Evolutionary conservation across 306 rosid genomes (phyloP).

Genomic region (Dryas drummondii): DNA sequence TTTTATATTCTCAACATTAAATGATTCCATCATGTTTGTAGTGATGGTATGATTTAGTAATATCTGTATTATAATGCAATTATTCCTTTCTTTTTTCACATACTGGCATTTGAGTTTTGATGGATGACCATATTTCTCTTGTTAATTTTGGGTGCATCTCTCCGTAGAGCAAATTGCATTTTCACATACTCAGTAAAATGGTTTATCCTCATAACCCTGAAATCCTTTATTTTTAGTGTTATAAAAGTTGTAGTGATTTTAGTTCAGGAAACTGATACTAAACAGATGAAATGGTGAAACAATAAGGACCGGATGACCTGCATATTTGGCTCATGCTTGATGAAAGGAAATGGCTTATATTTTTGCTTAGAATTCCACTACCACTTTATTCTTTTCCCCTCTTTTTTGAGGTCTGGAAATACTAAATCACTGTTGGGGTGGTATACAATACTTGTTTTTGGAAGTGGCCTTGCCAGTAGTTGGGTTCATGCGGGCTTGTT

Average conservation of each 20-base stretch:
- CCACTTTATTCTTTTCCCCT: no score
- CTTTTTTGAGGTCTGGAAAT: no score
- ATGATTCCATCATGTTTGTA: background rate
- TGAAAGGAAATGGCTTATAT: no score
- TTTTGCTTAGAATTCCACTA: no score
- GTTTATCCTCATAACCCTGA: background rate
- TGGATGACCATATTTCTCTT: background rate
- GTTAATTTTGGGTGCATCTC: background rate
- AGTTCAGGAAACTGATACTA: background rate
- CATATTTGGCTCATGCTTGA: background rate
- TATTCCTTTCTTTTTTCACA: background rate
- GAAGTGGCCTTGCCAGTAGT: no score
- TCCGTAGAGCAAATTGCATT: background rate
- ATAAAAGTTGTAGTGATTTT: background rate
- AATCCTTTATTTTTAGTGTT: background rate
- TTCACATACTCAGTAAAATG: background rate
- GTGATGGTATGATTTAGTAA: background rate
- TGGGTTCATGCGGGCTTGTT: no score
- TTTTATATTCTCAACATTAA: no score
- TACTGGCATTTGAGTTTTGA: background rate
- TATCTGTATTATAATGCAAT: background rate
- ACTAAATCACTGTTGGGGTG: no score
- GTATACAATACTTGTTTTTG: no score
- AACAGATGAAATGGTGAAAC: background rate
- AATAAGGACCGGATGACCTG: background rate